Evolutionary conservation across 306 rosid genomes (phyloP), one percentile per base, ranked within the genome.

Genomic region (Dicorynia guianensis): DNA sequence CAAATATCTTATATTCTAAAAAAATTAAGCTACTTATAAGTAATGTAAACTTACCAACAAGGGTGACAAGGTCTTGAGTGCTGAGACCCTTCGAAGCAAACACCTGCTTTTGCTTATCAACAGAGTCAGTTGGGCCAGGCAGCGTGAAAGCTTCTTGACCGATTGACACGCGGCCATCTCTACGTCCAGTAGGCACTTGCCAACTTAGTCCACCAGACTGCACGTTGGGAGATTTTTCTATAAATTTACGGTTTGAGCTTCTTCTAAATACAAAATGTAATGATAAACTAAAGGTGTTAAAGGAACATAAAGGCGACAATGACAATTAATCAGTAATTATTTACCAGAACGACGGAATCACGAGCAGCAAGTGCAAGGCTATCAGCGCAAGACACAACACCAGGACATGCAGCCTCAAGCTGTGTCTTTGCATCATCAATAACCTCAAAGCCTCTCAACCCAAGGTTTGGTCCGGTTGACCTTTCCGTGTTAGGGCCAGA

Each of bases 381-480:
- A 75, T 93, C 89, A 53, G 94, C 90, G 62, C 94, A 85, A 5
- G 93, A 92, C 36, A 92, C 92, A 47, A 88, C 75, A 19, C 90
- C 90, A 42, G 93, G 96, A 14, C 92, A 92, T 66, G 13, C 66
- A 47, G 67, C 84, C 44, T 92, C 97, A 17, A 92, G 63, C 17
- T 84, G 82, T 14, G 89, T 72, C 73, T 92, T 92, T 70, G 91
- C 93, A 81, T 90, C 92, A 35, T 92, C 93, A 13, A 92, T 85
- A 63, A 79, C 87, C 80, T 92, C 92, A 60, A 88, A 92, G 42
- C 93, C 96, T 87, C 87, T 90, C 48, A 90, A 78, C 17, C 97
- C 97, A 12, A 81, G 50, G 70, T 90, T 86, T 8, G 86, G 71
- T 48, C 67, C 56, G 35, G 94, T 84, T 71, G 43, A 87, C 60